Conservation (phyloP, 805 yeast species). For the Ogataea zsoltii region DNA sequence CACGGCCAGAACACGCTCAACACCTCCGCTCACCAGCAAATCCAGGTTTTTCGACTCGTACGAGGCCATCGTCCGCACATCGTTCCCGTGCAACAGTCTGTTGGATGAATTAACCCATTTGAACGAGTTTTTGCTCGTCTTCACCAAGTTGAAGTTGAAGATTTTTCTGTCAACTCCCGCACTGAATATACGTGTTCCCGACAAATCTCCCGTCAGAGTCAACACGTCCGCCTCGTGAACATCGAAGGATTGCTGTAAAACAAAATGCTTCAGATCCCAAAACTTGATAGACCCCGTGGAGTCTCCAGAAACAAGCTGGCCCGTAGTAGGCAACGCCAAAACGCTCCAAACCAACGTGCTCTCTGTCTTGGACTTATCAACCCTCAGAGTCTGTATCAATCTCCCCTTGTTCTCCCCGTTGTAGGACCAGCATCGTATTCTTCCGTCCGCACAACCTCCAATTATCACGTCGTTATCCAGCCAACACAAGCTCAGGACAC, state of each 20-base stretch:
- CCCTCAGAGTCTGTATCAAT: conserved; percentile 81
- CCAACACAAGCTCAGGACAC: conserved; percentile 83
- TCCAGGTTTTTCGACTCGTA: conserved; percentile 69
- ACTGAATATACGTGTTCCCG: conserved; percentile 68
- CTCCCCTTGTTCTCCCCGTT: conserved; percentile 53
- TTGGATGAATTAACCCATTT: conserved; percentile 80
- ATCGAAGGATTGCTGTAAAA: conserved; percentile 77
- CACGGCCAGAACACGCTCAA: conserved; percentile 67
- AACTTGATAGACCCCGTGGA: conserved; percentile 92
- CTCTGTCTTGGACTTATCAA: conserved; percentile 83
- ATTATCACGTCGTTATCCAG: conserved; percentile 60
- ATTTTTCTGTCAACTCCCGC: conserved; percentile 96
- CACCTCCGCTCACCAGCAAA: conserved; percentile 80
- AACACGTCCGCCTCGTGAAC: conserved; percentile 92
- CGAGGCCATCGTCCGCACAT: conserved; percentile 73
- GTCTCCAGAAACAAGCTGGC: conserved; percentile 92
- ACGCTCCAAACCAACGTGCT: conserved; percentile 93
- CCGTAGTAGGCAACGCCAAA: conserved; percentile 55
- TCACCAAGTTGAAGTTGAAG: conserved; percentile 61
- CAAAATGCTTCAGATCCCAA: conserved; percentile 82
- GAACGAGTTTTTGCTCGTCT: conserved; percentile 32
- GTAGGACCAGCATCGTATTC: conserved; percentile 78
- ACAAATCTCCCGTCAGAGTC: conserved; percentile 60
- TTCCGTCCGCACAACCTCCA: conserved; percentile 97
- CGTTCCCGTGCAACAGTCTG: conserved; percentile 83